Base-by-base conservation (phyloP, 257 asterid species). In the Knoxia roxburghii region DNA sequence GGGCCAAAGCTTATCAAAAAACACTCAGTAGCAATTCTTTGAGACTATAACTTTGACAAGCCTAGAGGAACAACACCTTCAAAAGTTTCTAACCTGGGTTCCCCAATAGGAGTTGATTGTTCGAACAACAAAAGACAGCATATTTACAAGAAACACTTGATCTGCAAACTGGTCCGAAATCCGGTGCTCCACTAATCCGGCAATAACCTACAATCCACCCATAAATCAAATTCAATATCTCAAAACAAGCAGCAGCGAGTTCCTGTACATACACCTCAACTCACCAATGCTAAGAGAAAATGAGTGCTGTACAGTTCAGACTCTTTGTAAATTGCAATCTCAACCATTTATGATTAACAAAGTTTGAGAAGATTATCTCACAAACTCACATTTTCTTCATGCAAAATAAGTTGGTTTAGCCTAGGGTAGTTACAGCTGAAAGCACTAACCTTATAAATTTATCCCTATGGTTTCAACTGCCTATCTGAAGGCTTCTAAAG, bases 71-170 rank as follows among this genome's bases (percentile, higher is more conserved):
- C 55, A 21, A 48, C 27, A 27, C 7, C 45, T 27, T 45, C 45
- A 55, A 30, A 40, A 3, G 7, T 15, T 39, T 20, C 72, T 80
- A 30, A 86, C 98, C 97, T 87, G 96, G 67, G 96, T 92, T 80
- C 97, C 98, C 91, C 94, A 92, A 73, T 92, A 92, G 75, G 98
- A 92, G 87, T 92, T 92, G 82, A 89, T 75, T 55, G 93, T 89
- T 75, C 97, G 87, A 73, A 82, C 84, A 77, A 89, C 86, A 70
- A 92, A 89, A 66, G 98, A 92, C 50, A 89, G 75, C 87, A 86
- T 65, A 77, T 89, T 92, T 65, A 92, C 90, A 75, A 92, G 80
- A 39, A 92, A 80, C 33, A 84, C 63, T 72, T 92, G 95, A 69
- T 87, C 91, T 6, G 86, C 59, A 72, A 92, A 83, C 78, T 73